A percentile compares a stretch with the other conserved stretches of the same genome.
Conservation (phyloP, 768 basidiomycete species). For the Sistotremastrum niveocremeum region DNA sequence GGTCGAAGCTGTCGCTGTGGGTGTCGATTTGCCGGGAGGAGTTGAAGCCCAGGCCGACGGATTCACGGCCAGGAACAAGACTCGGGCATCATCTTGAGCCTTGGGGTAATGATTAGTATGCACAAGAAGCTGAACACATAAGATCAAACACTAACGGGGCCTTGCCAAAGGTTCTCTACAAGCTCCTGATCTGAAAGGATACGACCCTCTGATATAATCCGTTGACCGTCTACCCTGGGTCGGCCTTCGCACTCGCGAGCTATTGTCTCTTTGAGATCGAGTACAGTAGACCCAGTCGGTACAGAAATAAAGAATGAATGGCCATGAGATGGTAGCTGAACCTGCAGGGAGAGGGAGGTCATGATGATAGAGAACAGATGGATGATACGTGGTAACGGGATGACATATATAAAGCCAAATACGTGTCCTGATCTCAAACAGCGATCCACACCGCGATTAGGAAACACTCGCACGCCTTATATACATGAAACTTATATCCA, state of each 20-base stretch:
- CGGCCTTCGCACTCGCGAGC: conserved; percentile 42
- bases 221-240: conserved; percentile 58
- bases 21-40: conserved; percentile 28
- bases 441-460: too few relatives aligned
- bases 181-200: conserved; percentile 50
- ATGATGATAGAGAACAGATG: conserved; percentile 2
- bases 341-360: conserved; percentile 29
- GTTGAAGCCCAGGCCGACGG: conserved; percentile 57
- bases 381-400: conserved; percentile 10
- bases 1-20: conserved; percentile 6
- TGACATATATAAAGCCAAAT: too few relatives aligned
- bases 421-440: too few relatives aligned
- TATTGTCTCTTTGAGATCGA: conserved; percentile 58
- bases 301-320: conserved; percentile 50
- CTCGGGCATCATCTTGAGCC: conserved; percentile 42
- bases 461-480: too few relatives aligned
- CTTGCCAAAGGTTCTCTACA: conserved; percentile 56
- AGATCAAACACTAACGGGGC: conserved; percentile 21
- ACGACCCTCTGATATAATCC: conserved; percentile 65
- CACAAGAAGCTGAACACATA: conserved; percentile 3
- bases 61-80: conserved; percentile 68
- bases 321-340: conserved; percentile 67
- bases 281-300: conserved; percentile 32
- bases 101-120: background rate
- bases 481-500: too few relatives aligned